Evolutionary conservation across 2,329 filamentous ascomycete genomes (phyloP), one percentile per base, ranked within the genome.

Genomic region (Arthrobotrys sphaeroides): DNA sequence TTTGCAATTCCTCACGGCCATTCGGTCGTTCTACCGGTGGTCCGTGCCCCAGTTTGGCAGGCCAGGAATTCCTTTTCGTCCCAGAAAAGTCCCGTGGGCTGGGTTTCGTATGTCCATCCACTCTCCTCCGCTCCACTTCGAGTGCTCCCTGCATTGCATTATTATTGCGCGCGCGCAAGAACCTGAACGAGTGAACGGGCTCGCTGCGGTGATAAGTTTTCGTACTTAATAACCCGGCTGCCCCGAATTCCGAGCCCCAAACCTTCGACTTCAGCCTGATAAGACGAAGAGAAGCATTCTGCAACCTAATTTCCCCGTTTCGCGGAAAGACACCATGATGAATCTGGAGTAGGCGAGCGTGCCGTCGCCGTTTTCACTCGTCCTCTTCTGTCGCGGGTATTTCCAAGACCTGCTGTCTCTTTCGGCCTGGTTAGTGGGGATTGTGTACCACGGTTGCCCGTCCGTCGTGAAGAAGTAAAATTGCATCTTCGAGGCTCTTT

Each of bases 391-490:
- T 60, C 53, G 53, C 53, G 65, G 53, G 53, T 61, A 26, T 53
- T 20, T 60, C 68, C 45, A 55, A 60, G 22, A 40, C 59, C 38
- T 66, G 22, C 47, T 53, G 26, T 53, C 47, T 60, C 59, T 61
- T 53, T 61, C 47, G 59, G 59, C 33, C 61, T 59, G 20, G 60
- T 60, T 65, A 61, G 69, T 64, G 62, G 69, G 61, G 36, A 24
- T 45, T 43, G 9, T 74, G 69, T 74, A 74, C 69, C 61, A 74
- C 61, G 69, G 69, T 66, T 74, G 68, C 65, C n/a, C n/a, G n/a
- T n/a, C n/a, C n/a, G n/a, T n/a, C n/a, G n/a, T n/a, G n/a, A n/a
- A n/a, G n/a, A 55, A 61, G 53, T 43, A 49, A 70, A 59, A 67
- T 45, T n/a, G 36, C 42, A 16, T 45, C 20, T 33, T 45, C n/a